Base-by-base conservation (phyloP, 345 rosid genomes). In the Brassica incana region DNA sequence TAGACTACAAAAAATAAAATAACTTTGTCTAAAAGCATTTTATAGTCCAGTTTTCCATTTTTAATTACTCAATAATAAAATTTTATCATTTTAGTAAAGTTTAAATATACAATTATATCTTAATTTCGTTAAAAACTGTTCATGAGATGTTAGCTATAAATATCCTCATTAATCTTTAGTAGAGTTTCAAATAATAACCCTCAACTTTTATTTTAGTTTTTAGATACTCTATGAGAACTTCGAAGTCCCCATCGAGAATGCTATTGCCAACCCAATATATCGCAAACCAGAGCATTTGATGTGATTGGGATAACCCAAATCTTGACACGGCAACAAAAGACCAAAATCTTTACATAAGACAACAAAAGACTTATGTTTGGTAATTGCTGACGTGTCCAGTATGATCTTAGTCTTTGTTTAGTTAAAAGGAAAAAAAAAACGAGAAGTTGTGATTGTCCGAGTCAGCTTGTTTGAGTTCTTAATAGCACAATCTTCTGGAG, bases 401-500 rank as follows among this genome's bases (percentile, higher is more conserved):
- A 52, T 16, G 7, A 74, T 66, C 54, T 59, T 58, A 65, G n/a
- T 18, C 29, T 23, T 59, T 59, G 14, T 60, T 60, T 25, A 60
- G 3, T 60, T 10, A 25, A 25, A 25, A 8, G 3, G 54, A 63
- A 30, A 6, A 64, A 61, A 61, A 29, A 7, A 65, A 16, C 27
- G 10, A 72, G 38, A 59, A 59, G 64, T 48, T 59, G 78, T 80
- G 71, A 52, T 74, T 63, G 36, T 74, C 83, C 50, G 75, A 74
- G 71, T 80, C 83, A 80, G 83, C 76, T 74, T 52, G 35, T 54
- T 52, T 68, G 74, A 27, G 8, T 74, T 27, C 75, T 68, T 67
- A 29, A 29, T 29, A 29, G 18, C 18, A 16, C 18, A 16, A 16
- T 16, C 0, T 0, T 16, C 18, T 0, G 18, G 18, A 16, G 18